Conservation (phyloP, 164 flowering plant genomes). For the Buxus sempervirens region DNA sequence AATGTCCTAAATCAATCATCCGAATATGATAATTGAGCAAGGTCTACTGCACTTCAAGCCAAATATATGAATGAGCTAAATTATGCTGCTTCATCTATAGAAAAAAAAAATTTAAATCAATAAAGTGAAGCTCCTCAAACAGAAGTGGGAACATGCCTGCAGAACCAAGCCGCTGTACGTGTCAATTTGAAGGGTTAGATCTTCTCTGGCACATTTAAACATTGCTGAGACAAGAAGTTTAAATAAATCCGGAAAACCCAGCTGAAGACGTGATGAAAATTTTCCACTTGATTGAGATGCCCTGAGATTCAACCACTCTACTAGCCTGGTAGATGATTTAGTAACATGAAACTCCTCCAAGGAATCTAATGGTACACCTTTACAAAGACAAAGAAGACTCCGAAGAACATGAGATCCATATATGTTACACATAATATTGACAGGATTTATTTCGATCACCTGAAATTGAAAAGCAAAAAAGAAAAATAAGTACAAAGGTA, state of each 20-base stretch:
- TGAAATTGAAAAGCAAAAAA: slow-evolving; percentile 26
- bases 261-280: slow-evolving; percentile 23
- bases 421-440: slow-evolving; percentile 65
- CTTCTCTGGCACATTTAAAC: slow-evolving; percentile 35
- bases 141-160: slow-evolving; percentile 47
- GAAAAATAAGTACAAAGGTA: background rate
- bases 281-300: slow-evolving; percentile 28
- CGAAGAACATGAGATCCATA: slow-evolving; percentile 96
- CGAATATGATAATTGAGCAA: background rate
- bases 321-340: slow-evolving; percentile 54
- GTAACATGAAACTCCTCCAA: slow-evolving; percentile 48
- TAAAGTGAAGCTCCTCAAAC: background rate
- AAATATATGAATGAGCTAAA: background rate
- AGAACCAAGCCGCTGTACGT: slow-evolving; percentile 77
- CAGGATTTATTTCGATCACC: slow-evolving; percentile 57
- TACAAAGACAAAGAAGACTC: slow-evolving; percentile 82
- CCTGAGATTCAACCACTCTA: slow-evolving; percentile 54
- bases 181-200: slow-evolving; percentile 50
- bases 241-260: slow-evolving; percentile 59
- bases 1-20: background rate
- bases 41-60: background rate
- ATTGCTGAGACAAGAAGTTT: slow-evolving; percentile 56
- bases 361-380: slow-evolving; percentile 65
- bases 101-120: background rate
- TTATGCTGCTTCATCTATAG: background rate